phyloP scores from a whole-genome alignment of 441 rosid species.

The Gossypium lobatum region DNA sequence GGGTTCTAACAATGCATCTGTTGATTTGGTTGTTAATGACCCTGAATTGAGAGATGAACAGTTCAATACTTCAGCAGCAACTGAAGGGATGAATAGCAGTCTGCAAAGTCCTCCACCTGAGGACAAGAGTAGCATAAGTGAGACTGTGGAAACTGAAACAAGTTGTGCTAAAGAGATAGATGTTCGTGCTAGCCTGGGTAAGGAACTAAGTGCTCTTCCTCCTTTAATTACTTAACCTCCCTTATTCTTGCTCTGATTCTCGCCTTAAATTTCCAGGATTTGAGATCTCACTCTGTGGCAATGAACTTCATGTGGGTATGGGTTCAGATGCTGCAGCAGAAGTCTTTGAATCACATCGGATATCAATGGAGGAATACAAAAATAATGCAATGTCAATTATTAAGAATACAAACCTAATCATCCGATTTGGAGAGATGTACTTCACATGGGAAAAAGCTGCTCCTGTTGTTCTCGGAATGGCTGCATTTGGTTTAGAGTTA shows the following conservation, averaged over 20 bases:
- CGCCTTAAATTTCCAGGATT: conserved; percentile 43
- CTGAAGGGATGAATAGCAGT: conserved; percentile 25
- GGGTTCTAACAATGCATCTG: conserved; percentile 22
- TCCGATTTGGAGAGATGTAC: not conserved
- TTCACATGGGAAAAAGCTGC: conserved; percentile 6
- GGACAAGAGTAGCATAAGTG: conserved; percentile 23
- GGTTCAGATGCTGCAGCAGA: not conserved
- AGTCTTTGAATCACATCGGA: not conserved
- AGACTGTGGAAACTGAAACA: conserved; percentile 27
- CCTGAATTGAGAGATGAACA: conserved; percentile 32
- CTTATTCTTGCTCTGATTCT: conserved; percentile 10
- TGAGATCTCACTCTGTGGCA: conserved; percentile 7
- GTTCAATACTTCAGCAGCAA: conserved; percentile 22
- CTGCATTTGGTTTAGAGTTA: conserved; percentile 41
- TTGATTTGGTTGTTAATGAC: conserved; percentile 24
- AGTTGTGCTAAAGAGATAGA: conserved; percentile 26
- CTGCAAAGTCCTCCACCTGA: conserved; percentile 17
- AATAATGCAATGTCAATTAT: not conserved
- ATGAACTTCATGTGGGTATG: conserved; percentile 2
- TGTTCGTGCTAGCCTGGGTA: conserved; percentile 31
- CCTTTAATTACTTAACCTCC: not conserved
- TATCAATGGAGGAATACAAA: not conserved
- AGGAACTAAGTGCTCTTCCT: conserved; percentile 17
- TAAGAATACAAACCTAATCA: not conserved
- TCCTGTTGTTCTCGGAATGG: not conserved